Base-by-base conservation (phyloP, 2,329 filamentous ascomycete genomes). In the Fusarium musae region DNA sequence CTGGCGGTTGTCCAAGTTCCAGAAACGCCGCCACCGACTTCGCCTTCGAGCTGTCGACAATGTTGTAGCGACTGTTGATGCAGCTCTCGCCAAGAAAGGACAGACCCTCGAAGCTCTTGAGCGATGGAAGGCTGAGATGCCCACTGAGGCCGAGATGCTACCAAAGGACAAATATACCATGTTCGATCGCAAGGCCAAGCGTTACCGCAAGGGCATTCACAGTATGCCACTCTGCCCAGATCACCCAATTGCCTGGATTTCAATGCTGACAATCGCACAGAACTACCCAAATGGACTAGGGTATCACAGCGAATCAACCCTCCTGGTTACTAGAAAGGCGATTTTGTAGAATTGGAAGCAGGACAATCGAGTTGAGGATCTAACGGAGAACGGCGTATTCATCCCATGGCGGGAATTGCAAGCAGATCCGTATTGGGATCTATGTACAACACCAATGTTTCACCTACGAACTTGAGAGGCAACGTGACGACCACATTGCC, bases 101-200 rank as follows among this genome's bases (percentile, higher is more conserved):
- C 87, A 91, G 79, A 89, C 91, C 67, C 89, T 91, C 52, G 94
- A 94, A 84, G 88, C 93, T 60, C 87, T 99, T 66, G 93, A 97
- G 82, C 86, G 92, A 80, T 99, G 96, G 96, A 97, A 96, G 87
- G 88, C 88, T 42, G 94, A 97, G 84, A 99, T 99, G 96, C 96
- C 96, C 28, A 93, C 91, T 32, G 96, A 99, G 87, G 89, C 91
- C 79, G 95, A 98, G 87, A 99, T 99, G 96, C 82, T 97, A 82
- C 93, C 96, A 52, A 93, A 90, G 84, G 96, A 99, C 85, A 99
- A 99, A 85, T 99, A 99, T 85, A 97, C 94, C 34, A 93, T 99
- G 79, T 99, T 98, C 84, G 96, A 97, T 84, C 92, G 95, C 78
- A 98, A 98, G 84, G 95, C 93, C 82, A 97, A 95, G 90, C 92